Evolutionary conservation across 2,329 filamentous ascomycete genomes (phyloP).

Genomic region (Coniochaeta sp.): DNA sequence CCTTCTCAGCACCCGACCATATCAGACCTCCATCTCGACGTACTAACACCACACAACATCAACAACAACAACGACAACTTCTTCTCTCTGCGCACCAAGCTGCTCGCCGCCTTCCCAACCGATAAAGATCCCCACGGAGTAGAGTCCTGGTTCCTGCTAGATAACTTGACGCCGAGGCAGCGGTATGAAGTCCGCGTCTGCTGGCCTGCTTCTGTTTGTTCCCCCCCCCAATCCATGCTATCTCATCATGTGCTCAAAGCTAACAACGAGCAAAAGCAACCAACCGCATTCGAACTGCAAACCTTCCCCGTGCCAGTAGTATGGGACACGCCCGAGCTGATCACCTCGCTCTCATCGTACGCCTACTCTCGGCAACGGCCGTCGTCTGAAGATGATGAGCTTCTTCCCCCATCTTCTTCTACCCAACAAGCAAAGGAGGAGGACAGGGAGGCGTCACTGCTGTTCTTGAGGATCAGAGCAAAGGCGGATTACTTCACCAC

Average conservation of each 20-base stretch:
- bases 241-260: conserved; percentile 3
- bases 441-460: conserved; percentile 37
- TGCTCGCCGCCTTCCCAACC: conserved; percentile 65
- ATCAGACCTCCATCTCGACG: conserved; percentile 54
- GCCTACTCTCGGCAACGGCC: conserved; percentile 41
- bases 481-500: conserved; percentile 81
- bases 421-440: conserved; percentile 2
- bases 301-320: conserved; percentile 56
- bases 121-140: conserved; percentile 44
- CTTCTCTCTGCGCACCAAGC: conserved; percentile 48
- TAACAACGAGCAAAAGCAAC: conserved; percentile 56
- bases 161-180: conserved; percentile 59
- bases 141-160: conserved; percentile 73
- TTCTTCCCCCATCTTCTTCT: conserved; percentile 6
- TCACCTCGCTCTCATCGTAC: conserved; percentile 58
- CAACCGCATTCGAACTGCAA: conserved; percentile 68
- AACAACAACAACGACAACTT: too few relatives aligned
- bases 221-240: conserved; percentile 24
- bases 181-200: conserved; percentile 90
- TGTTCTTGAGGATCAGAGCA: conserved; percentile 69
- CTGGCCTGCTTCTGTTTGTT: conserved; percentile 87
- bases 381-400: conserved; percentile 8
- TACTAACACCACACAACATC: conserved; percentile 51
- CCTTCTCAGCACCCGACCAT: conserved; percentile 49
- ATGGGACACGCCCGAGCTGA: conserved; percentile 54